Percentiles rank a stretch among this genome's conserved stretches.
phyloP scores from a whole-genome alignment of 495 filamentous ascomycete genomes.

The Geopyxis carbonaria region DNA sequence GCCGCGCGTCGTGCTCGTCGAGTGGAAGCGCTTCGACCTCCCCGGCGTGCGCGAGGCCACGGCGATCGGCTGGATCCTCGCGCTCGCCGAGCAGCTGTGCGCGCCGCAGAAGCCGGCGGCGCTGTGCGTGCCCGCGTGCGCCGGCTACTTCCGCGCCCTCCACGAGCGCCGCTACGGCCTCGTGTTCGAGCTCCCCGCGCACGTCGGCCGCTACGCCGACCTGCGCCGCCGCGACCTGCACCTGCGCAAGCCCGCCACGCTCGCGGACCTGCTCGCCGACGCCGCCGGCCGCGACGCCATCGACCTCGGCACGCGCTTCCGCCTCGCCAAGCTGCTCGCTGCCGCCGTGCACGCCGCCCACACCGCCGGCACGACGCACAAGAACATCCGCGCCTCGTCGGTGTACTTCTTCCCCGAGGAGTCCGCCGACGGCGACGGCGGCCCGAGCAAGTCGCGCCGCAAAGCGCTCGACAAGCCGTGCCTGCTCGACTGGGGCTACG shows the following conservation, averaged over 20 bases:
- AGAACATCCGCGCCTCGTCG: slow-evolving; percentile 30
- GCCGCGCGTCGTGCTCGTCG: neutral
- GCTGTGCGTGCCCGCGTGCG: slow-evolving; percentile 4
- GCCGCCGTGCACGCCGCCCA: slow-evolving; percentile 30
- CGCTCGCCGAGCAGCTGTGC: slow-evolving; percentile 3
- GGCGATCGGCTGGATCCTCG: neutral
- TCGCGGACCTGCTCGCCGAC: neutral
- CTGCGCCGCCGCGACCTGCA: no score
- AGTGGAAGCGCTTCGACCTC: neutral
- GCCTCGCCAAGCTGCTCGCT: slow-evolving; percentile 26
- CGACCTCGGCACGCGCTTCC: slow-evolving; percentile 22
- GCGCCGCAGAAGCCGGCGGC: neutral
- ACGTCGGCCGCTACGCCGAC: neutral
- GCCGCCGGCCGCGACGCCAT: no score
- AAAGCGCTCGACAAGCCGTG: slow-evolving; percentile 14
- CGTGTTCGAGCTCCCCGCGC: slow-evolving; percentile 3
- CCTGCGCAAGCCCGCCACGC: neutral
- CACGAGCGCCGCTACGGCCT: slow-evolving; percentile 6
- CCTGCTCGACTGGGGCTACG: slow-evolving; percentile 15
- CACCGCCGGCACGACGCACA: slow-evolving; percentile 30
- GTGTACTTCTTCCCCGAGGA: slow-evolving; percentile 19
- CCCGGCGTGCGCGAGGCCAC: neutral
- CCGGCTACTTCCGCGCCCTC: slow-evolving; percentile 9
- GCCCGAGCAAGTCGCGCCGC: slow-evolving; percentile 5
- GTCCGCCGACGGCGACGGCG: neutral